phyloP scores from a whole-genome alignment of 2,329 filamentous ascomycete genomes.

The Cercospora janseana region DNA sequence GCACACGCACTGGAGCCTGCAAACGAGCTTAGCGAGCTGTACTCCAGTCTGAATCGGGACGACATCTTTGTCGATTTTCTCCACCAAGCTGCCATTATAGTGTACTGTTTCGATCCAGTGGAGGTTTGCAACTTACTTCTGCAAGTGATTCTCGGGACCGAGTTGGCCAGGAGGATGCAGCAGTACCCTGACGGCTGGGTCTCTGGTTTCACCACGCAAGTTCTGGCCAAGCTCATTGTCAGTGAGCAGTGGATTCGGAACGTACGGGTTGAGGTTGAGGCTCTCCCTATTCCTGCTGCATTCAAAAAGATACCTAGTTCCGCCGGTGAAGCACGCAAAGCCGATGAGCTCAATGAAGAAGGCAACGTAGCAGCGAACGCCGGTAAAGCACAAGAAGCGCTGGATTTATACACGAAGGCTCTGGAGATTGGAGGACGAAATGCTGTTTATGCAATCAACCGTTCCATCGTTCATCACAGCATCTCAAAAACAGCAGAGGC shows the following conservation, averaged over 20 bases:
- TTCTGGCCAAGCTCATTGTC: neutral
- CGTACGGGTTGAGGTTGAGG: neutral
- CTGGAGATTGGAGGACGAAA: neutral
- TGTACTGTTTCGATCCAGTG: neutral
- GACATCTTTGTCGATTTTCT: neutral
- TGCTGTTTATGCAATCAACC: neutral
- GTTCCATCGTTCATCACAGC: neutral
- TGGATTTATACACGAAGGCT: neutral
- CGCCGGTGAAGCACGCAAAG: neutral
- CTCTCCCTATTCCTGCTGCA: neutral
- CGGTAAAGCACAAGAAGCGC: neutral
- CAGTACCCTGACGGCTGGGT: neutral
- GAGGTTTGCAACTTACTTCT: neutral
- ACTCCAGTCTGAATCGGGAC: neutral
- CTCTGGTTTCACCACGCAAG: neutral
- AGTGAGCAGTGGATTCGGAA: constrained; percentile 2
- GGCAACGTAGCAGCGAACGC: neutral
- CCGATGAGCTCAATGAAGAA: neutral
- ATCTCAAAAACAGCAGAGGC: neutral
- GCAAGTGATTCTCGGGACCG: neutral
- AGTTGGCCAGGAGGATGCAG: neutral
- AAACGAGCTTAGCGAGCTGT: constrained; percentile 2
- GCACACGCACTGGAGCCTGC: neutral
- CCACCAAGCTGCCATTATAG: neutral
- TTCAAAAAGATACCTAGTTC: neutral